Evolutionary conservation across 495 filamentous ascomycete genomes (phyloP).

Genomic region (Pyrenula massariospora): DNA sequence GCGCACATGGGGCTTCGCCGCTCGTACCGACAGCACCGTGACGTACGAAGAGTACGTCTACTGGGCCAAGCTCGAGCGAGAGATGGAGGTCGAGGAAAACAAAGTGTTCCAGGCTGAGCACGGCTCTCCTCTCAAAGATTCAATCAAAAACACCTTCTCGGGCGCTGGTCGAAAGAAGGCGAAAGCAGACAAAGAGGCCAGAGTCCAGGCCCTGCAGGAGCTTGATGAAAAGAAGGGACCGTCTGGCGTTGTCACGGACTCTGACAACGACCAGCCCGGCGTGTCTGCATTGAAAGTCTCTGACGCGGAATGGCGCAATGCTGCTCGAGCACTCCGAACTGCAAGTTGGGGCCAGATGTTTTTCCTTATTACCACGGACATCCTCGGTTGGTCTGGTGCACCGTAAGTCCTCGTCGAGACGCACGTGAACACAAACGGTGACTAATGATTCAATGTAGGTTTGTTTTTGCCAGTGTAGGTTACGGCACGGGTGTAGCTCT

Average conservation of each 20-base stretch:
- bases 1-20: slow-evolving; percentile 14
- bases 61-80: slow-evolving; percentile 20
- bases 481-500: slow-evolving; percentile 13
- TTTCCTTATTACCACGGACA: slow-evolving; percentile 53
- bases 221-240: not conserved
- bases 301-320: slow-evolving; percentile 29
- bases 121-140: not conserved
- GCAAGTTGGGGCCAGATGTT: slow-evolving; percentile 39
- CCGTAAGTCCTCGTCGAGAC: slow-evolving; percentile 6
- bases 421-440: not conserved
- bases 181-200: not conserved
- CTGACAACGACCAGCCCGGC: slow-evolving; percentile 1
- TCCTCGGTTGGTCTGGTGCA: slow-evolving; percentile 38
- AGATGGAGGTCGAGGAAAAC: slow-evolving; percentile 9
- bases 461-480: slow-evolving; percentile 16
- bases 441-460: slow-evolving; percentile 2
- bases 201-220: not conserved
- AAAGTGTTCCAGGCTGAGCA: not conserved
- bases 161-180: not conserved
- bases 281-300: not conserved
- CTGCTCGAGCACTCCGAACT: slow-evolving; percentile 33
- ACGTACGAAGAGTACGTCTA: slow-evolving; percentile 23
- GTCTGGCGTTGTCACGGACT: not conserved
- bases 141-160: not conserved
- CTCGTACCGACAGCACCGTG: slow-evolving; percentile 16